Base-by-base conservation (phyloP, 1,284 basidiomycete species). In the Boletus hoseneyae region DNA sequence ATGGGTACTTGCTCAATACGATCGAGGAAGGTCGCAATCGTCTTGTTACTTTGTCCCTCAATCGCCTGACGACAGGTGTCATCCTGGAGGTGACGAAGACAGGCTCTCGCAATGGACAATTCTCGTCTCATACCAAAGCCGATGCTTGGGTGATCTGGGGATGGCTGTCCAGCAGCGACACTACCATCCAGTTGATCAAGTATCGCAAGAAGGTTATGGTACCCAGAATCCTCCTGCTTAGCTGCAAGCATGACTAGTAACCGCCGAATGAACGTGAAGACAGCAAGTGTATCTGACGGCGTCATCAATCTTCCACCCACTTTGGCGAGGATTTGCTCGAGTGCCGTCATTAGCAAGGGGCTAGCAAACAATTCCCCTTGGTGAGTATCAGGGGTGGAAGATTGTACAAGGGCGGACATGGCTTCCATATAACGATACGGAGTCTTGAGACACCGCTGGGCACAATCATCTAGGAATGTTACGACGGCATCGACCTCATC, bases 361-460 rank as follows among this genome's bases (percentile, higher is more conserved):
- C 87, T 91, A 1, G 82, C 59, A 23, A 79, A 55, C 64, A 59
- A 5, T 59, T 60, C 36, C 42, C 27, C 29, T 23, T 11, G 42
- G 12, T 52, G 43, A 8, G 40, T 39, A 27, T 55, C 29, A 11
- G 40, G 11, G 4, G 30, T 32, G 3, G 42, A 42, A 11, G 55
- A 51, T 42, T 54, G 53, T 4, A 49, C 50, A 5, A 57, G 51
- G 57, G 54, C 42, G 4, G 50, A 40, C 57, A 70, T 46, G 11
- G 85, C 83, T 61, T 97, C 94, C 48, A 96, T 76, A 64, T 97
- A 98, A 33, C 84, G 80, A 66, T 95, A 91, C 0, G 93, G 90
- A 1, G 86, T 89, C 70, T 90, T 93, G 55, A 86, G 63, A 57
- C 87, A 93, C n/a, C 91, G 79, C 49, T 88, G 84, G 7, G 90